phyloP scores from a whole-genome alignment of 345 rosid species.

The Abelmoschus esculentus region DNA sequence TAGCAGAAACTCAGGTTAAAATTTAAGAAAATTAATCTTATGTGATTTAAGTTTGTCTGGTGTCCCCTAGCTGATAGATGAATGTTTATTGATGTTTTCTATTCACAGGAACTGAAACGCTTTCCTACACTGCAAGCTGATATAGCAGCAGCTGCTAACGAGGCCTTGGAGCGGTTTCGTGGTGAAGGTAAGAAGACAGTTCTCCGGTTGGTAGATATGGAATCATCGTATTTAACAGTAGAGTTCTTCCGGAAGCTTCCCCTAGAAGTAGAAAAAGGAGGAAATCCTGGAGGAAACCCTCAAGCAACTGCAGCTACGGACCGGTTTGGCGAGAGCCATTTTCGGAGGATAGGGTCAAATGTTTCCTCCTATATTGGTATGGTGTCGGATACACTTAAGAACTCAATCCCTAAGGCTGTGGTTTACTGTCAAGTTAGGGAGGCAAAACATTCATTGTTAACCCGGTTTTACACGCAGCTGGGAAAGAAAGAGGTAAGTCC shows the following conservation, averaged over 20 bases:
- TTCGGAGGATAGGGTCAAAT: conserved; percentile 48
- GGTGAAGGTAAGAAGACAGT: conserved; percentile 50
- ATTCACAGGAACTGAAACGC: conserved; percentile 49
- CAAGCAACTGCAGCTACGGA: conserved; percentile 17
- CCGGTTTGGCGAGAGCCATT: conserved; percentile 43
- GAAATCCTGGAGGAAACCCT: conserved; percentile 24
- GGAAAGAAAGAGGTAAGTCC: conserved; percentile 44
- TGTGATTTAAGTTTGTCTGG: neutral
- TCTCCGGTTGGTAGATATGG: conserved; percentile 60
- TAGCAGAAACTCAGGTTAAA: conserved; percentile 52
- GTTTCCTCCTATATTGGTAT: conserved; percentile 47
- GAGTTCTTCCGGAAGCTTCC: conserved; percentile 63
- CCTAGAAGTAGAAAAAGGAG: conserved; percentile 41
- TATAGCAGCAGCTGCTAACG: conserved; percentile 37
- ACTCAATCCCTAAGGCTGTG: conserved; percentile 56
- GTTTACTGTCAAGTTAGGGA: conserved; percentile 63
- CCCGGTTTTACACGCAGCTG: conserved; percentile 38
- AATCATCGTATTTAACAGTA: conserved; percentile 56
- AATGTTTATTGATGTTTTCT: neutral
- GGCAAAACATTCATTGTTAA: conserved; percentile 44
- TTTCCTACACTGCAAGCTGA: conserved; percentile 61
- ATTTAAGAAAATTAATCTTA: neutral
- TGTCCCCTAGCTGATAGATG: neutral
- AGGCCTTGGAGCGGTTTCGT: conserved; percentile 49
- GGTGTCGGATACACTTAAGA: conserved; percentile 49